phyloP scores from a whole-genome alignment of 2,329 filamentous ascomycete species.

The Cladosporium halotolerans region DNA sequence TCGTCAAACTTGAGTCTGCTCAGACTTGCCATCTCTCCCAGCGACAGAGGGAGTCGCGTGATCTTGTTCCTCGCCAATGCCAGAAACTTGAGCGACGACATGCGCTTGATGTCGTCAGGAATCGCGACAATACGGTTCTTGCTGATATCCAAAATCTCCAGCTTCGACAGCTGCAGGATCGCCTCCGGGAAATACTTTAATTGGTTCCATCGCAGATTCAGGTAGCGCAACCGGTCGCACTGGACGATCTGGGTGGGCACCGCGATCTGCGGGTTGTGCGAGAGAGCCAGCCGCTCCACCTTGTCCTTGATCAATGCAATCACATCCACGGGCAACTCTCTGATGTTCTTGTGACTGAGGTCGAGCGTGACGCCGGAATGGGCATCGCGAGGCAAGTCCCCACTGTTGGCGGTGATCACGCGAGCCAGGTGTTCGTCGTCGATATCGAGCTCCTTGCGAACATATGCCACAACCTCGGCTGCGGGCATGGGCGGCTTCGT shows the following conservation, averaged over 20 bases:
- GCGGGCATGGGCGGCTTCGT: slow-evolving; percentile 22
- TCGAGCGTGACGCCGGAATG: slow-evolving; percentile 68
- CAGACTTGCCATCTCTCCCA: slow-evolving; percentile 84
- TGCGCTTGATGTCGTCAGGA: slow-evolving; percentile 70
- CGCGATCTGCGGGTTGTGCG: slow-evolving; percentile 69
- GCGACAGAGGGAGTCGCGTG: slow-evolving; percentile 71
- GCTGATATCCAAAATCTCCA: slow-evolving; percentile 90
- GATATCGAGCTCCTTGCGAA: slow-evolving; percentile 27
- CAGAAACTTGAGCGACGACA: slow-evolving; percentile 82
- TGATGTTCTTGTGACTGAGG: slow-evolving; percentile 68
- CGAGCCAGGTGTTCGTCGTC: slow-evolving; percentile 30
- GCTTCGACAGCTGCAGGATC: slow-evolving; percentile 72
- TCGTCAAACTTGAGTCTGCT: slow-evolving; percentile 86
- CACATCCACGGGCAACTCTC: slow-evolving; percentile 64
- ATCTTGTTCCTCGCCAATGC: slow-evolving; percentile 84
- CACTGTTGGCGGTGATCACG: slow-evolving; percentile 19
- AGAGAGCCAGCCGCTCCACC: slow-evolving; percentile 68
- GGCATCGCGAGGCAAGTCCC: slow-evolving; percentile 22
- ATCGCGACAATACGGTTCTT: slow-evolving; percentile 75
- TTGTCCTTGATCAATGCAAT: slow-evolving; percentile 69
- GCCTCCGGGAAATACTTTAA: slow-evolving; percentile 61
- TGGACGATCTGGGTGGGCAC: slow-evolving; percentile 67
- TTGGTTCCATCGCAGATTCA: slow-evolving; percentile 72
- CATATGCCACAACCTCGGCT: slow-evolving; percentile 25
- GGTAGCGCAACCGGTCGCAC: slow-evolving; percentile 70